phyloP scores from a whole-genome alignment of 2,329 filamentous ascomycete species.

The Ceratocystis eucalypticola region DNA sequence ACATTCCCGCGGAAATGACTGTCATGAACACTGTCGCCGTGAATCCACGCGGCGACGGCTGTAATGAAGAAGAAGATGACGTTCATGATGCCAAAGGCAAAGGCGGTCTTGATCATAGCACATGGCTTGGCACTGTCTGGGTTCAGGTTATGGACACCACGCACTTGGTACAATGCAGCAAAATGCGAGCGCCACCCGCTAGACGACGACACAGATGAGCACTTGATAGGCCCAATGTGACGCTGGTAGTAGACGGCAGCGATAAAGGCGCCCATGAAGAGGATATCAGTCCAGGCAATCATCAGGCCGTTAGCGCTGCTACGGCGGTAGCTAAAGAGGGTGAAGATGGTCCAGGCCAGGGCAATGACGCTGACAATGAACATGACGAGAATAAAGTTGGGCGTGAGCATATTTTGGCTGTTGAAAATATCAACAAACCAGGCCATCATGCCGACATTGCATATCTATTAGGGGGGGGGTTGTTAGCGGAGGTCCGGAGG shows the following conservation, averaged over 20 bases:
- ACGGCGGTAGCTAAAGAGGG: slow-evolving; percentile 53
- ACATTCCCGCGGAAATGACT: slow-evolving; percentile 32
- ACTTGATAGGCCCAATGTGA: slow-evolving; percentile 50
- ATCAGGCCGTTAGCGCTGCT: slow-evolving; percentile 47
- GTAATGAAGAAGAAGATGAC: slow-evolving; percentile 68
- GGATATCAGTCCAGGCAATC: slow-evolving; percentile 46
- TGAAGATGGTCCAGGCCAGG: slow-evolving; percentile 49
- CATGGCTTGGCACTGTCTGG: slow-evolving; percentile 60
- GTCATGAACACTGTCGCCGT: slow-evolving; percentile 34
- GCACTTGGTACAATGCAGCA: slow-evolving; percentile 46
- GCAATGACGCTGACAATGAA: slow-evolving; percentile 55
- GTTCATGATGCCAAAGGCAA: slow-evolving; percentile 85
- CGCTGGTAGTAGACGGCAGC: slow-evolving; percentile 47
- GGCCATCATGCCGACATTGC: slow-evolving; percentile 51
- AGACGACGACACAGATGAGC: slow-evolving; percentile 42
- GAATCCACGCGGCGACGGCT: slow-evolving; percentile 51
- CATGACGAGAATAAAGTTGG: slow-evolving; percentile 48
- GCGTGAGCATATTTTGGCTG: slow-evolving; percentile 43
- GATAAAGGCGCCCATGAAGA: slow-evolving; percentile 51
- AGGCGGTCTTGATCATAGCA: slow-evolving; percentile 81
- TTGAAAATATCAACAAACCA: slow-evolving; percentile 52
- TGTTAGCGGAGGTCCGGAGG: slow-evolving; percentile 13
- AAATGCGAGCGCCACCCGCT: slow-evolving; percentile 42
- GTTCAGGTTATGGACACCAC: slow-evolving; percentile 34
- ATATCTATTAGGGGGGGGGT: slow-evolving; percentile 35